Evolutionary conservation across 2,329 filamentous ascomycete species (phyloP), one percentile per base, ranked within the genome.

Genomic region (Diaporthe australafricana): DNA sequence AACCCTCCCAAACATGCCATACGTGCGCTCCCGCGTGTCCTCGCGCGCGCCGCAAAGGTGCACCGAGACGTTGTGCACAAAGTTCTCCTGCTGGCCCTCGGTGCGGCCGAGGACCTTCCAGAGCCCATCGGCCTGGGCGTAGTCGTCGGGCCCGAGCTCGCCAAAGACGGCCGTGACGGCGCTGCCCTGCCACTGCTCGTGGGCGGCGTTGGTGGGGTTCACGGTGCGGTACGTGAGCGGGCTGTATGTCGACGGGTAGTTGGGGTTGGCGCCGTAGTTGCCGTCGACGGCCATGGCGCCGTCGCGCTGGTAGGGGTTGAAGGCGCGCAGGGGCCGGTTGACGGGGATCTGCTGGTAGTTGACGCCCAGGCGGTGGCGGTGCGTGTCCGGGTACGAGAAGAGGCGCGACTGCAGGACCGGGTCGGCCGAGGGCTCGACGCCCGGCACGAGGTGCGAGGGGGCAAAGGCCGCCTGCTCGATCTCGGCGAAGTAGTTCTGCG

Each of bases 221-320:
- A 83, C 80, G 47, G 82, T 72, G 74, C 81, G 82, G 79, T 86
- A 87, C 11, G 82, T 82, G 66, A 88, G 70, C 9, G 79, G 77
- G 25, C 85, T 84, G 80, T 85, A 87, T 32, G 84, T 85, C 48
- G 84, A 86, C 25, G 84, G 83, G 77, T 91, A 92, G 81, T 88
- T 89, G 12, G 88, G 88, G 77, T 90, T 87, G 30, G 84, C 83
- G 66, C 89, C 89, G 76, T 90, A 89, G 82, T 91, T 91, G 70
- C 84, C 84, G 81, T 94, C 92, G 78, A 90, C 85, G 71, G 90
- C 88, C 91, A 94, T 94, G 72, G 80, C 78, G 20, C 93, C 93
- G 77, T 94, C 92, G 73, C 93, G 89, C 80, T 94, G 92, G 85
- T 90, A 93, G 74, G 92, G 92, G 76, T 92, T 86, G 85, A 88